Evolutionary conservation across 1,284 basidiomycete genomes (phyloP).

Genomic region (Entoloma clypeatum): DNA sequence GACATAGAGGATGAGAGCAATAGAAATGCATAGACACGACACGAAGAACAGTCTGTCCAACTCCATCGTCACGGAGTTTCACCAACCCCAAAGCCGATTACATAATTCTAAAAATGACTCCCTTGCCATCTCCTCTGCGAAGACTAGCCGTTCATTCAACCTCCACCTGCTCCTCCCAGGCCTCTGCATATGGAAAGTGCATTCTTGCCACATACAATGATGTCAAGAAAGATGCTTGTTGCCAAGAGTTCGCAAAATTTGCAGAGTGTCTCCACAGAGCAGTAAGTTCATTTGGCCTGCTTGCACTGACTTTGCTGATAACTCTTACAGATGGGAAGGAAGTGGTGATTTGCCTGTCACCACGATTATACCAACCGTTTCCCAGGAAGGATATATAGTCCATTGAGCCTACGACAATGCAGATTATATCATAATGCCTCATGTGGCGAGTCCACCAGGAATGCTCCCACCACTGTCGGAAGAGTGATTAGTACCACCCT

Average conservation of each 20-base stretch:
- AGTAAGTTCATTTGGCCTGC: constrained; percentile 37
- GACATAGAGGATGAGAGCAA: constrained; percentile 72
- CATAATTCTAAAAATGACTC: constrained; percentile 20
- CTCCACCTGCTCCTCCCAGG: constrained; percentile 64
- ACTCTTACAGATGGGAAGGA: constrained; percentile 57
- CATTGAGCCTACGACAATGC: neutral
- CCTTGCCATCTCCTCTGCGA: constrained; percentile 51
- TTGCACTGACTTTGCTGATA: neutral
- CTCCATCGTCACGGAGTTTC: neutral
- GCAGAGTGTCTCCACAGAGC: constrained; percentile 67
- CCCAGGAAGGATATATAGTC: neutral
- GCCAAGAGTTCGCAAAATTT: constrained; percentile 74
- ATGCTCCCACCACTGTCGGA: constrained; percentile 19
- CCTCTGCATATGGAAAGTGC: constrained; percentile 75
- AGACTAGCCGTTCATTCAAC: constrained; percentile 66
- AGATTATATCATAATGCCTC: constrained; percentile 17
- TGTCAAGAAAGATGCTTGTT: constrained; percentile 72
- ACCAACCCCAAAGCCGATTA: constrained; percentile 7
- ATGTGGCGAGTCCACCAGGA: constrained; percentile 31
- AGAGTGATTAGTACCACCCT: constrained; percentile 18
- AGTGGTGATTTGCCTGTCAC: constrained; percentile 38
- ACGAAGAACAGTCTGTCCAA: constrained; percentile 62
- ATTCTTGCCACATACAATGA: constrained; percentile 74
- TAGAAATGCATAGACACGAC: constrained; percentile 66
- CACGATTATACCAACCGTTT: neutral